Evolutionary conservation across 2,329 filamentous ascomycete species (phyloP).

Genomic region (Cercospora zeina): DNA sequence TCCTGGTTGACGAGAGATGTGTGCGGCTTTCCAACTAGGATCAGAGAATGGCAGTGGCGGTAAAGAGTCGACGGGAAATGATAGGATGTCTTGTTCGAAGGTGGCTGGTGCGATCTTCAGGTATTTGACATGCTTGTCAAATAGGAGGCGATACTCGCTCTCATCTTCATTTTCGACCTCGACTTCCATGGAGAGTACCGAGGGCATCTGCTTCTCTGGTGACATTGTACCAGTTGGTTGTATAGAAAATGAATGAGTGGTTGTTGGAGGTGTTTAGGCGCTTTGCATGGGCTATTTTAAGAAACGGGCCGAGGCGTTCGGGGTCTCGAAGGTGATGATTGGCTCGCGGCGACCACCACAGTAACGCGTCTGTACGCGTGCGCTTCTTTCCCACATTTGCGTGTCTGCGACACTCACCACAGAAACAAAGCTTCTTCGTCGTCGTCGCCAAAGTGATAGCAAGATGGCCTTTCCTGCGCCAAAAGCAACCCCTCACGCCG

Average conservation of each 20-base stretch:
- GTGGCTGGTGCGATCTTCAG: background rate
- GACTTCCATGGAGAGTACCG: background rate
- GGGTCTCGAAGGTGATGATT: background rate
- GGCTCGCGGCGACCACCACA: background rate
- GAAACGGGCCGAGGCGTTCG: background rate
- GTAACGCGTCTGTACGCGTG: background rate
- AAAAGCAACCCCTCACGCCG: background rate
- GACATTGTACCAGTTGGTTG: background rate
- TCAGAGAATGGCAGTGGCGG: background rate
- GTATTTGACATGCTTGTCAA: background rate
- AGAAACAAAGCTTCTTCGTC: background rate
- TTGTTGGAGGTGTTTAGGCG: background rate
- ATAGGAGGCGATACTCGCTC: background rate
- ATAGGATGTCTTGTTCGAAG: constrained; percentile 1
- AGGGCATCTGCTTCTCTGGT: background rate
- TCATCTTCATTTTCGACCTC: constrained; percentile 6
- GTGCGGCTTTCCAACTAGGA: background rate
- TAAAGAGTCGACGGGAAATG: background rate
- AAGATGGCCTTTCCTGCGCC: background rate
- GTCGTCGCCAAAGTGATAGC: background rate
- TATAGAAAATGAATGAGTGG: background rate
- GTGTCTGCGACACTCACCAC: background rate
- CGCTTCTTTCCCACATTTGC: background rate
- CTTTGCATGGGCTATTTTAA: background rate
- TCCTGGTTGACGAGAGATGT: background rate